Percentiles rank a stretch among this genome's conserved stretches.
Conservation (phyloP, 2,329 filamentous ascomycete genomes). For the Parastagonospora nodorum region DNA sequence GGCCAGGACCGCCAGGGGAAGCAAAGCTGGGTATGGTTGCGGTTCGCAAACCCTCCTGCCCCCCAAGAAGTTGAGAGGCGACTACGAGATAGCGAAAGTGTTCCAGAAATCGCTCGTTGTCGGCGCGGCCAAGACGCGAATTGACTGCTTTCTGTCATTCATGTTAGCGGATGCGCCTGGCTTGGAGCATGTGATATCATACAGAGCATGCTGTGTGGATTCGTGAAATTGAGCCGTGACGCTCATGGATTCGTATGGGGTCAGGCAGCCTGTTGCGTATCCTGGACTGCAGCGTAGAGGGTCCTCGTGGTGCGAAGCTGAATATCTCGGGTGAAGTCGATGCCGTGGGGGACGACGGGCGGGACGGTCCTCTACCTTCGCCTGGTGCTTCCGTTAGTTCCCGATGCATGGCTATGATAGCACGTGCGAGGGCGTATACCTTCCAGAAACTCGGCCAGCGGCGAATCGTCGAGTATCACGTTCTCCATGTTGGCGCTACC, state of each 20-base stretch:
- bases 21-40: slow-evolving; percentile 35
- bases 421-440: slow-evolving; percentile 57
- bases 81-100: slow-evolving; percentile 93
- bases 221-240: slow-evolving; percentile 45
- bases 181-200: slow-evolving; percentile 9
- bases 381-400: slow-evolving; percentile 36
- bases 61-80: slow-evolving; percentile 84
- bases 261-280: slow-evolving; percentile 56
- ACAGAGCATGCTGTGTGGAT: slow-evolving; percentile 48
- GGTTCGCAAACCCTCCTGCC: slow-evolving; percentile 52
- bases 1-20: slow-evolving; percentile 24
- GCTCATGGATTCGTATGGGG: slow-evolving; percentile 49
- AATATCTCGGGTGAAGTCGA: slow-evolving; percentile 19
- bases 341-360: slow-evolving; percentile 27
- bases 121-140: slow-evolving; percentile 72
- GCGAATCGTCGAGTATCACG: slow-evolving; percentile 83
- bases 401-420: slow-evolving; percentile 9
- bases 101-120: slow-evolving; percentile 86
- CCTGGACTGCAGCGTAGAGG: slow-evolving; percentile 54
- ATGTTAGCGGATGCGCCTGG: slow-evolving; percentile 15
- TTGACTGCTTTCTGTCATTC: slow-evolving; percentile 68
- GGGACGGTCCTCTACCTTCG: slow-evolving; percentile 37
- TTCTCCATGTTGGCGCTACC: slow-evolving; percentile 70
- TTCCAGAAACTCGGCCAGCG: slow-evolving; percentile 87
- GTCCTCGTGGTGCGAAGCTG: slow-evolving; percentile 58